These are phyloP conservation scores for Nemania sp. DNA, from an alignment of 2,329 filamentous ascomycete genomes.

Conservation along the genomic window DNA sequence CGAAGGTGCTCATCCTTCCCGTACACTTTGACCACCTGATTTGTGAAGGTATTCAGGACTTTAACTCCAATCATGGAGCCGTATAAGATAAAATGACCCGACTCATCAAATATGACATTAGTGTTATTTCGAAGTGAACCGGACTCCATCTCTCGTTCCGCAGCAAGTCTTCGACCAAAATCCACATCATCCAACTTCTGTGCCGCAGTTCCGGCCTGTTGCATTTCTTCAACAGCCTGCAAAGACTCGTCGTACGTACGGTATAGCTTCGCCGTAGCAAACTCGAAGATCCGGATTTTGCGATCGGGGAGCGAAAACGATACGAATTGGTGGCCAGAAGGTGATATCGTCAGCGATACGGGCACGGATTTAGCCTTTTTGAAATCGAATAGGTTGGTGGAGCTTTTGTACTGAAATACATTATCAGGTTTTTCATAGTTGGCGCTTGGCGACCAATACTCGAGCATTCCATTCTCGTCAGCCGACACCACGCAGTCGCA, in stretches of 20 bases:
- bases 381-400: slow-evolving; percentile 95
- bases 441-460: slow-evolving; percentile 90
- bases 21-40: slow-evolving; percentile 90
- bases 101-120: slow-evolving; percentile 96
- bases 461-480: slow-evolving; percentile 91
- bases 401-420: slow-evolving; percentile 93
- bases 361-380: slow-evolving; percentile 93
- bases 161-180: slow-evolving; percentile 87
- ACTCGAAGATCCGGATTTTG: slow-evolving; percentile 94
- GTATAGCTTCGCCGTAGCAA: slow-evolving; percentile 86
- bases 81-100: slow-evolving; percentile 93
- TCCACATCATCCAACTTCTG: slow-evolving; percentile 90
- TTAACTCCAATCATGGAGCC: slow-evolving; percentile 93
- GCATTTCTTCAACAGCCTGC: slow-evolving; percentile 90
- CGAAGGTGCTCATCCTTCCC: slow-evolving; percentile 91
- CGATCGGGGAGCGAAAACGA: slow-evolving; percentile 93
- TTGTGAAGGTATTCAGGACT: slow-evolving; percentile 95
- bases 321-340: slow-evolving; percentile 85
- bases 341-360: slow-evolving; percentile 84
- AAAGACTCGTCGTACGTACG: slow-evolving; percentile 96
- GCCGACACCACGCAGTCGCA: slow-evolving; percentile 93
- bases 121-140: slow-evolving; percentile 74
- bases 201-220: slow-evolving; percentile 87
- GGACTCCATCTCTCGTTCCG: slow-evolving; percentile 87
- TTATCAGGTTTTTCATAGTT: slow-evolving; percentile 90